Evolutionary conservation across 139 green algal species (phyloP), one percentile per base, ranked within the genome.

Genomic region (Pedinophyceae sp.): DNA sequence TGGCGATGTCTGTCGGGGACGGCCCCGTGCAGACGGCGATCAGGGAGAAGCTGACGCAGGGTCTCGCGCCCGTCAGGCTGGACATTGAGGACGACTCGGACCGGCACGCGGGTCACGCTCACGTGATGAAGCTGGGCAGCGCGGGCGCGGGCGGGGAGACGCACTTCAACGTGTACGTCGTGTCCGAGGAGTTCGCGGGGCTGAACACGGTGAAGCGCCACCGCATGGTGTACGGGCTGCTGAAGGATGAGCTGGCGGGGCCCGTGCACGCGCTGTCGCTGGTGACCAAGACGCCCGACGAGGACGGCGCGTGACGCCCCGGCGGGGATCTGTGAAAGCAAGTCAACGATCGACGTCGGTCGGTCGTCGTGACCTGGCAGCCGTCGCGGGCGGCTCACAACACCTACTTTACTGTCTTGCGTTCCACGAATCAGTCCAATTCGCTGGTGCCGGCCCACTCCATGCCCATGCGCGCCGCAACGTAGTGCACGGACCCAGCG

Each of bases 181-280:
- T 84, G 5, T 75, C 74, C 0, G 22, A 58, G 0, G 48, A 29
- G 13, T 87, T 87, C 53, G 60, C 76, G 27, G 78, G 74, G 25
- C 41, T 76, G 43, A 74, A 67, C n/a, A 62, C 58, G 2, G 58
- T 80, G 13, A 75, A 86, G 62, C 56, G 78, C 27, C 78, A 87
- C 55, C 50, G 66, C 18, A 25, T 67, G 46, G 64, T 87, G 4
- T 83, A 79, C 49, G 24, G 56, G 30, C 61, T 82, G 16, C 30
- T 86, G 39, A 50, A 67, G 17, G 73, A 74, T 30, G 72, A 84
- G 60, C 41, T 86, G 57, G 57, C 45, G 13, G 61, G 55, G 5
- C 52, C 66, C 10, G 59, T 86, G 45, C 77, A 82, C 48, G 75
- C 77, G 2, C 55, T 83, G 27, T 68, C 66, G 3, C 47, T 86